A percentile compares a stretch with the other conserved stretches of the same genome.
Conservation (phyloP, 352 stramenopile species). For the Phytophthora cryptogea region DNA sequence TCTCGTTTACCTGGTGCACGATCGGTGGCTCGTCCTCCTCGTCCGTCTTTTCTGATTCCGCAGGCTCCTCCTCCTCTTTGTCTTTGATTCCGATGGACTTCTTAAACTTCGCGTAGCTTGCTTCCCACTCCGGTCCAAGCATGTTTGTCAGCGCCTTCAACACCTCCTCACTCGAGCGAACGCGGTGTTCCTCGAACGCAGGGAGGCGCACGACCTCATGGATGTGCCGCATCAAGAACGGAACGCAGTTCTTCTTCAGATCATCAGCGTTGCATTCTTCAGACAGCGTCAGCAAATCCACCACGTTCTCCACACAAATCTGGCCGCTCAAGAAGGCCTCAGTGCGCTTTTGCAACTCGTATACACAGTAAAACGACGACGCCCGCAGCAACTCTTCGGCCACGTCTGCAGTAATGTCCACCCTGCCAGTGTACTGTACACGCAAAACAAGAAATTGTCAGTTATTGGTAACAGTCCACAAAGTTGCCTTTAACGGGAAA, state of each 20-base stretch:
- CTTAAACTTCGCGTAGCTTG: slow-evolving; percentile 74
- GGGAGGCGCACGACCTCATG: slow-evolving; percentile 81
- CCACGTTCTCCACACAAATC: slow-evolving; percentile 82
- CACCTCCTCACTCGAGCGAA: slow-evolving; percentile 84
- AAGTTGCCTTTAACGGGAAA: slow-evolving; percentile 6
- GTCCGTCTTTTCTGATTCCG: slow-evolving; percentile 30
- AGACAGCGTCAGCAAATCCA: slow-evolving; percentile 73
- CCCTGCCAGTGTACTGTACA: slow-evolving; percentile 86
- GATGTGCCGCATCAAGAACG: slow-evolving; percentile 88
- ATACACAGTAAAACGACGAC: slow-evolving; percentile 82
- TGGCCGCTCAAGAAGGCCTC: slow-evolving; percentile 82
- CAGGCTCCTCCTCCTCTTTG: slow-evolving; percentile 32
- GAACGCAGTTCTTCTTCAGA: slow-evolving; percentile 86
- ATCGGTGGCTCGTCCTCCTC: slow-evolving; percentile 22
- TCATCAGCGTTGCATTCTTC: slow-evolving; percentile 81
- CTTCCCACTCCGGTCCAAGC: slow-evolving; percentile 78
- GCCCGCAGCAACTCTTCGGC: slow-evolving; percentile 82
- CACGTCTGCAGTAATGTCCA: slow-evolving; percentile 81
- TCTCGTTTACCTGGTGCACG: slow-evolving; percentile 40
- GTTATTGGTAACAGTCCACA: background rate
- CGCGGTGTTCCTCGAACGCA: slow-evolving; percentile 75
- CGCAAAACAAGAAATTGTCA: slow-evolving; percentile 21
- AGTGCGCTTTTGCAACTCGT: slow-evolving; percentile 84
- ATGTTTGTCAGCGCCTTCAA: slow-evolving; percentile 81
- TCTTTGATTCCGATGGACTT: slow-evolving; percentile 41